phyloP scores from a whole-genome alignment of 805 yeast species.

The Grigorovia yakushimaensis region DNA sequence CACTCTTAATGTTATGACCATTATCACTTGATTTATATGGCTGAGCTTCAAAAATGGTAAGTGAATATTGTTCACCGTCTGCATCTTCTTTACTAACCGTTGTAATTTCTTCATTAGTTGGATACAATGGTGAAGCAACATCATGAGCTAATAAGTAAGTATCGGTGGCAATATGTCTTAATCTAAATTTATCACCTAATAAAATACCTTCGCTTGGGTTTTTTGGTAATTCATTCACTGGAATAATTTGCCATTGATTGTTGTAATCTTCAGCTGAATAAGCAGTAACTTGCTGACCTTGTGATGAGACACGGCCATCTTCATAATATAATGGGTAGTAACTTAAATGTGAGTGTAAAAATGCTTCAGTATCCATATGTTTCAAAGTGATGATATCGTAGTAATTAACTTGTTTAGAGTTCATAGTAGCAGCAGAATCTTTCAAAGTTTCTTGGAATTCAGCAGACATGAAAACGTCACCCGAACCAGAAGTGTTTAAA shows the following conservation, averaged over 20 bases:
- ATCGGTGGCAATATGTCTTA: constrained; percentile 72
- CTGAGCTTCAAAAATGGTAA: constrained; percentile 70
- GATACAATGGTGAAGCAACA: constrained; percentile 85
- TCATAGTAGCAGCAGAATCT: constrained; percentile 68
- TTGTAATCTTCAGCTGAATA: constrained; percentile 45
- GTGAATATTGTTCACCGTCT: constrained; percentile 45
- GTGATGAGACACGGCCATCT: constrained; percentile 90
- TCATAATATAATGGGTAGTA: constrained; percentile 86
- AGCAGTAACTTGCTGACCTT: constrained; percentile 90
- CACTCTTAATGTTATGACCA: constrained; percentile 46
- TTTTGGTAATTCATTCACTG: constrained; percentile 39
- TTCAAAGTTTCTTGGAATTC: constrained; percentile 88
- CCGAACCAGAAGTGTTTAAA: constrained; percentile 83
- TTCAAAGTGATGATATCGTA: constrained; percentile 67
- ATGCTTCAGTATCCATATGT: constrained; percentile 71
- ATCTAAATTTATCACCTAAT: constrained; percentile 67
- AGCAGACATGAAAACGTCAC: constrained; percentile 90
- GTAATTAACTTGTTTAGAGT: constrained; percentile 63
- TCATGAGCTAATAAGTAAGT: constrained; percentile 82
- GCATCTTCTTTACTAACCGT: constrained; percentile 57
- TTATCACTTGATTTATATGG: constrained; percentile 44
- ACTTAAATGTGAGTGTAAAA: constrained; percentile 71
- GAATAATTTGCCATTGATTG: constrained; percentile 82
- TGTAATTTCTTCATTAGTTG: constrained; percentile 92
- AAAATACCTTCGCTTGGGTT: constrained; percentile 41